phyloP scores from a whole-genome alignment of 805 yeast genomes.

The Saccharomycopsis lassenensis region DNA sequence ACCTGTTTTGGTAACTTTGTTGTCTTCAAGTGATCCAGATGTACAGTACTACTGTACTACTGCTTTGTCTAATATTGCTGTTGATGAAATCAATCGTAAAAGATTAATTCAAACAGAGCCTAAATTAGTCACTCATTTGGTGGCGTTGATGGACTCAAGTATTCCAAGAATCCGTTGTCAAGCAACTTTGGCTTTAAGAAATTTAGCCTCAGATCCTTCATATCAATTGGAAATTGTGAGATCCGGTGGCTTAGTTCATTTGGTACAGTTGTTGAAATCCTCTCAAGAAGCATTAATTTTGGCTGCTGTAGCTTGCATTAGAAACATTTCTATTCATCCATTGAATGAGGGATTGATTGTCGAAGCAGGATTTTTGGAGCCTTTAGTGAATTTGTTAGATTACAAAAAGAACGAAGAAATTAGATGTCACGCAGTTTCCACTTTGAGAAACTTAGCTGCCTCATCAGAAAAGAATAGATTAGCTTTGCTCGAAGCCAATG shows the following conservation, averaged over 20 bases:
- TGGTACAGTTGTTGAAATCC: conserved; percentile 81
- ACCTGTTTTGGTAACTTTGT: conserved; percentile 82
- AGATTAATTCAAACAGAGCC: conserved; percentile 89
- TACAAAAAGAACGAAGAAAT: conserved; percentile 88
- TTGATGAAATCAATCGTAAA: conserved; percentile 83
- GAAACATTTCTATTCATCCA: conserved; percentile 95
- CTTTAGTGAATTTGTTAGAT: conserved; percentile 75
- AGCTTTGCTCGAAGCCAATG: conserved; percentile 89
- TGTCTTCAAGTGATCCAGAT: conserved; percentile 84
- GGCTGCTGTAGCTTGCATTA: conserved; percentile 96
- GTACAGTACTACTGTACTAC: conserved; percentile 98
- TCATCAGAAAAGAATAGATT: conserved; percentile 86
- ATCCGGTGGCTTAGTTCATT: conserved; percentile 89
- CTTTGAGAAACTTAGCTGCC: conserved; percentile 92
- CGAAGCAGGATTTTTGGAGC: conserved; percentile 92
- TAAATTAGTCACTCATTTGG: conserved; percentile 76
- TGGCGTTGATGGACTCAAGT: conserved; percentile 83
- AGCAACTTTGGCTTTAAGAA: conserved; percentile 92
- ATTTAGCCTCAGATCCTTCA: conserved; percentile 89
- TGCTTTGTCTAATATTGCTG: conserved; percentile 93
- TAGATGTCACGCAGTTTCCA: conserved; percentile 96
- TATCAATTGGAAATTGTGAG: conserved; percentile 94
- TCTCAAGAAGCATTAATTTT: conserved; percentile 84
- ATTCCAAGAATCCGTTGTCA: conserved; percentile 96
- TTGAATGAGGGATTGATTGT: conserved; percentile 90